A percentile compares a stretch with the other conserved stretches of the same genome.
Conservation (phyloP, 345 rosid species). For the Syzygium grande region DNA sequence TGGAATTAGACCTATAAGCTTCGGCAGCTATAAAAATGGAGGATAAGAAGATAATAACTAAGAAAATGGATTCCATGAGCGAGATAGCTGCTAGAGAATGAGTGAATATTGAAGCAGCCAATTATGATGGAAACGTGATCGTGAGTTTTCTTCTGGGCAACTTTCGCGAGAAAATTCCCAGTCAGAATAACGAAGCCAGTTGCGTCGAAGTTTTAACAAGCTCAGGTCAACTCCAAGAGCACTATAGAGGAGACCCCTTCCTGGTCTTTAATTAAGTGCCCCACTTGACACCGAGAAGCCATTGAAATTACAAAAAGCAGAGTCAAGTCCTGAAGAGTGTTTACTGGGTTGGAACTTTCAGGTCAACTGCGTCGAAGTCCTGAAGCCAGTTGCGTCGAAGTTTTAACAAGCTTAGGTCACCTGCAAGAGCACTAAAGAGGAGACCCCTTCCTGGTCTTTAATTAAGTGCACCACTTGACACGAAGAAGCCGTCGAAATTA, state of each 20-base stretch:
- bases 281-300: neutral
- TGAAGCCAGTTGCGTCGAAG: neutral
- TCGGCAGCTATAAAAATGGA: neutral
- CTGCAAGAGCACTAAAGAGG: neutral
- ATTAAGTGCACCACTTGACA: neutral
- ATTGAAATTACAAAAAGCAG: neutral
- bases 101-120: neutral
- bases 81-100: neutral
- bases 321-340: neutral
- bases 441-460: neutral
- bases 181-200: neutral
- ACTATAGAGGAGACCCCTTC: neutral
- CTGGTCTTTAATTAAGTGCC: neutral
- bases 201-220: neutral
- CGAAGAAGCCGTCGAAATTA: neutral
- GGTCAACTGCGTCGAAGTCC: neutral
- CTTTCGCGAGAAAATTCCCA: neutral
- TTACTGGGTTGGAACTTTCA: neutral
- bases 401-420: neutral
- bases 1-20: constrained; percentile 8
- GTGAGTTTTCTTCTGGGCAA: neutral
- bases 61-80: neutral
- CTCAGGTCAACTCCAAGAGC: neutral
- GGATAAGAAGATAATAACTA: constrained; percentile 9
- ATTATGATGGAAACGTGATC: neutral